Conservation (phyloP, 257 asterid species). For the Fraxinus cuspidata region DNA sequence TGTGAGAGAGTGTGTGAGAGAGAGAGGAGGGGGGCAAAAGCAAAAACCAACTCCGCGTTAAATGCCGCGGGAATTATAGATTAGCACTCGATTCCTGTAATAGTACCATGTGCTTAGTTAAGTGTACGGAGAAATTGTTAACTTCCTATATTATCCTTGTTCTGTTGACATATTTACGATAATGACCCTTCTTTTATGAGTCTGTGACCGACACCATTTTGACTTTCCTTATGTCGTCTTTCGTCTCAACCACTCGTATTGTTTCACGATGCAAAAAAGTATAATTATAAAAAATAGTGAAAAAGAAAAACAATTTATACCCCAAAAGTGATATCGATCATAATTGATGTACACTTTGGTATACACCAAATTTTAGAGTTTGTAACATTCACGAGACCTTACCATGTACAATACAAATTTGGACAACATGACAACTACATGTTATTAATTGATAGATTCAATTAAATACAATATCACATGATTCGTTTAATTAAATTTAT, state of each 20-base stretch:
- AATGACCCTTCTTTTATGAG: background rate
- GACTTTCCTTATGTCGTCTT: background rate
- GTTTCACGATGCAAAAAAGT: background rate
- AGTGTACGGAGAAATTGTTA: background rate
- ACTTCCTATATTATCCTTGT: background rate
- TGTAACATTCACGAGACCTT: too few species aligned
- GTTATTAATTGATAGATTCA: too few species aligned
- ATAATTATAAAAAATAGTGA: too few species aligned
- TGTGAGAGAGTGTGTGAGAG: background rate
- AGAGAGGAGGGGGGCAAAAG: slow-evolving; percentile 26
- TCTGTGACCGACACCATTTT: background rate
- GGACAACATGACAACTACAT: too few species aligned
- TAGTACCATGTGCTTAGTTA: background rate
- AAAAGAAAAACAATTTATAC: too few species aligned
- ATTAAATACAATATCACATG: too few species aligned
- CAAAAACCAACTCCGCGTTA: slow-evolving; percentile 50
- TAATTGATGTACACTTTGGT: too few species aligned
- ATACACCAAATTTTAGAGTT: too few species aligned
- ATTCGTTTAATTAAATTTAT: too few species aligned
- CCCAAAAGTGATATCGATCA: too few species aligned
- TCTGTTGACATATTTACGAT: background rate
- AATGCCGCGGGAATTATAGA: slow-evolving; percentile 39
- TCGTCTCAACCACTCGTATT: background rate
- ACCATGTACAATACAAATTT: too few species aligned
- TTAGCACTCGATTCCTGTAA: slow-evolving; percentile 12